Base-by-base conservation (phyloP, 371 early-diverging fungal species). In the Smittium culicis region DNA sequence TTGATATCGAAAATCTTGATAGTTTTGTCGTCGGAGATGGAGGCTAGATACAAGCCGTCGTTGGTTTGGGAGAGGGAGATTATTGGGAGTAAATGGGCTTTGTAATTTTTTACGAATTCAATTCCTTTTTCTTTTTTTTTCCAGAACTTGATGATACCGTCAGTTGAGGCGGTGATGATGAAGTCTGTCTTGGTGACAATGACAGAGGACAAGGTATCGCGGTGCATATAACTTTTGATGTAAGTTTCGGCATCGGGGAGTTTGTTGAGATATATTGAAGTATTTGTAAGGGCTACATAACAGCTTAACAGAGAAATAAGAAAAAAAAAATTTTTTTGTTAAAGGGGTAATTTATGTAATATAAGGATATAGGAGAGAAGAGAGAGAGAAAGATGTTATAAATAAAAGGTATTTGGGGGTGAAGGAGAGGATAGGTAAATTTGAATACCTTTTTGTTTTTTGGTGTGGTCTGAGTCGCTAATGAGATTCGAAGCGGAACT, bases 61-160 rank as follows among this genome's bases (percentile, higher is more conserved):
- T 79, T 75, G 3, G 88, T 88, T 16, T 84, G 71, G 33, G 81
- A 77, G 32, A 86, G 79, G 16, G 87, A 85, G 8, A 74, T 71
- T 35, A 88, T 82, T 33, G 76, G 71, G 20, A 76, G 75, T 11
- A 94, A 61, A 72, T 96, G 96, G 0, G 96, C 86, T 16, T 90
- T 83, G 70, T 86, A 98, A 72, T 94, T 92, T 79, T 98, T 98
- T 35, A 96, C 96, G 80, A 98, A 98, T 75, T 96, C 96, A 63
- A 97, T 88, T 25, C 94, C 96, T 35, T 79, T 79, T 3, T 82
- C 85, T n/a, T 89, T 86, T 80, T 94, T 95, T 73, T 96, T 95
- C 98, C 98, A 98, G 70, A 96, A 96, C 75, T 98, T 98, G 25
- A 98, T 83, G 72, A 93, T 94, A 0, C 98, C 98, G 77, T 98